Evolutionary conservation across 371 early-diverging fungal genomes (phyloP), one percentile per base, ranked within the genome.

Genomic region (Synchytrium microbalum): DNA sequence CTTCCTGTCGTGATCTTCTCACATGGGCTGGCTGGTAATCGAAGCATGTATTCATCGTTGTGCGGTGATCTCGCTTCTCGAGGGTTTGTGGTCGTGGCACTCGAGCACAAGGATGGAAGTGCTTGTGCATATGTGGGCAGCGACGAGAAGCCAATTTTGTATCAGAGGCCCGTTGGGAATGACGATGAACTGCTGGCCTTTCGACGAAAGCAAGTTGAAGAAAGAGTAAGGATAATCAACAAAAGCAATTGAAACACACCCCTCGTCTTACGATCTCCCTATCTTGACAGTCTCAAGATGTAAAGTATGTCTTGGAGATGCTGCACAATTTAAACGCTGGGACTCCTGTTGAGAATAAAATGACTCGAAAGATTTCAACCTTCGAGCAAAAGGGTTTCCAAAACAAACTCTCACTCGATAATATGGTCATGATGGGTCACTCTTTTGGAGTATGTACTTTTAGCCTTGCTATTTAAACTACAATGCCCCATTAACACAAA

Each of bases 41-140:
- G 46, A 5, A 19, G 46, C 5, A 38, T 38, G 46, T 38, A 38
- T 38, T 38, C 46, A 5, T 38, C 19, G 10, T 38, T 38, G 46
- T 79, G 79, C 61, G 75, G 79, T 14, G 74, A 76, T 32, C 57
- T 84, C 56, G 82, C 84, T 2, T 72, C 75, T 14, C 64, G 75
- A 24, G 81, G 84, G 0, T 76, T 81, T 33, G 68, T 85, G 1
- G 84, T 82, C 0, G 69, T 72, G 3, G 76, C 83, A 5, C 68
- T 83, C 46, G 85, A 84, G 62, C 83, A 83, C 61, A 73, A 79
- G 8, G 84, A 84, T 60, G 72, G 77, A 1, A 71, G 76, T 10
- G 85, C 71, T 19, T 63, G 67, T 19, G 60, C 72, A 0, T 71
- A 75, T 26, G 61, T 69, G 56, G 5, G 55, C 32, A 55, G 66